A percentile compares a stretch with the other conserved stretches of the same genome.
phyloP scores from a whole-genome alignment of 805 yeast genomes.

The Candida fluviatilis region DNA sequence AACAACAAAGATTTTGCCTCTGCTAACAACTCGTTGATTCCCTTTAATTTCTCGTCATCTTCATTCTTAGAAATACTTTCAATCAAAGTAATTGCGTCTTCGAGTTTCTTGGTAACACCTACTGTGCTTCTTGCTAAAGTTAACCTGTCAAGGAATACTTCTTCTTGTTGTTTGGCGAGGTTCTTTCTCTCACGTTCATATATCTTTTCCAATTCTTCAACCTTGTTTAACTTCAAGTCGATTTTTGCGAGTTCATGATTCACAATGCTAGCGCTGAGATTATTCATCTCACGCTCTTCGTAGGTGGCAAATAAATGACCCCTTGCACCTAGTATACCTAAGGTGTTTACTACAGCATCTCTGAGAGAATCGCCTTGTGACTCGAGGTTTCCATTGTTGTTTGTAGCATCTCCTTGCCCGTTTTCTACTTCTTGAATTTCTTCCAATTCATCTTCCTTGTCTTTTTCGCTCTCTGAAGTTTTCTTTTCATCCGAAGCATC shows the following conservation, averaged over 20 bases:
- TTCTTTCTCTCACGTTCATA: conserved; percentile 61
- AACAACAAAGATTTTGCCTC: conserved; percentile 31
- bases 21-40: conserved; percentile 16
- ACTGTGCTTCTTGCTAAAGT: conserved; percentile 60
- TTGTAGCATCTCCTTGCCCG: background rate
- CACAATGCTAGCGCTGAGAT: conserved; percentile 51
- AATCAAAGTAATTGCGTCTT: conserved; percentile 24
- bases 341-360: conserved; percentile 64
- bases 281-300: conserved; percentile 76
- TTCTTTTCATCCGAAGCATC: background rate
- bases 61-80: conserved; percentile 9
- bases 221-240: conserved; percentile 56
- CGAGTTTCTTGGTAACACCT: conserved; percentile 45
- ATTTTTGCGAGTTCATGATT: conserved; percentile 61
- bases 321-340: conserved; percentile 75
- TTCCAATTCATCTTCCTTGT: conserved; percentile 4
- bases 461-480: background rate
- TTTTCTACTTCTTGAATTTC: background rate
- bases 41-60: conserved; percentile 5
- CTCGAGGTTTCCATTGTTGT: conserved; percentile 6
- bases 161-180: conserved; percentile 61
- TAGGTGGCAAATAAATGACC: conserved; percentile 74
- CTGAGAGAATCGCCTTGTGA: conserved; percentile 32
- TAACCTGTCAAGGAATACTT: conserved; percentile 59
- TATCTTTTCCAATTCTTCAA: conserved; percentile 60